Percentiles rank a stretch among this genome's conserved stretches.
Conservation (phyloP, 345 rosid genomes). For the Citrus unshiu region DNA sequence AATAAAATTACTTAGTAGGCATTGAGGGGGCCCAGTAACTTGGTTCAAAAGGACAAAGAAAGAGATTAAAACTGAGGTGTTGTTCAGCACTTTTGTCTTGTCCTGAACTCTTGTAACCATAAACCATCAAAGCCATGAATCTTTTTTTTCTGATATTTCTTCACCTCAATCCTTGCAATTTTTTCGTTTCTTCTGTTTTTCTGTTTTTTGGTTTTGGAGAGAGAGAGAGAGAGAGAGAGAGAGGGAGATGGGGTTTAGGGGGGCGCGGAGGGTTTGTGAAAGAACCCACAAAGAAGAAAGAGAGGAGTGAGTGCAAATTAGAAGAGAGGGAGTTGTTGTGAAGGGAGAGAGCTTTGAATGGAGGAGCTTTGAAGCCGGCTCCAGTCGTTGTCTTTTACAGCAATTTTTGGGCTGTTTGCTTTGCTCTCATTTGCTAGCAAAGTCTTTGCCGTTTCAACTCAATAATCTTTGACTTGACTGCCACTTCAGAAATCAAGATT, state of each 20-base stretch:
- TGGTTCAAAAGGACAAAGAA: too few relatives aligned
- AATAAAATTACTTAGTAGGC: too few relatives aligned
- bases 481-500: background rate
- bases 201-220: background rate
- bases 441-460: background rate
- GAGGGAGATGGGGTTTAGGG: background rate
- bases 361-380: slow-evolving; percentile 2
- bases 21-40: too few relatives aligned
- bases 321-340: background rate
- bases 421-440: background rate
- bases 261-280: background rate
- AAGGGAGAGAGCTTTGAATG: background rate
- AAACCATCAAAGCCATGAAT: background rate
- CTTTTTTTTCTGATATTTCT: background rate
- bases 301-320: background rate
- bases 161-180: background rate
- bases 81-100: background rate
- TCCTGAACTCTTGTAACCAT: background rate
- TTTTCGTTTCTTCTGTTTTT: background rate
- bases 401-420: background rate
- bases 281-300: background rate
- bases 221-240: background rate
- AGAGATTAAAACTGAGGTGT: background rate
- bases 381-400: background rate
- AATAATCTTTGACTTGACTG: background rate